These are phyloP conservation scores for Phytophthora multivora DNA, from an alignment of 352 stramenopile genomes.

Conservation along the genomic window DNA sequence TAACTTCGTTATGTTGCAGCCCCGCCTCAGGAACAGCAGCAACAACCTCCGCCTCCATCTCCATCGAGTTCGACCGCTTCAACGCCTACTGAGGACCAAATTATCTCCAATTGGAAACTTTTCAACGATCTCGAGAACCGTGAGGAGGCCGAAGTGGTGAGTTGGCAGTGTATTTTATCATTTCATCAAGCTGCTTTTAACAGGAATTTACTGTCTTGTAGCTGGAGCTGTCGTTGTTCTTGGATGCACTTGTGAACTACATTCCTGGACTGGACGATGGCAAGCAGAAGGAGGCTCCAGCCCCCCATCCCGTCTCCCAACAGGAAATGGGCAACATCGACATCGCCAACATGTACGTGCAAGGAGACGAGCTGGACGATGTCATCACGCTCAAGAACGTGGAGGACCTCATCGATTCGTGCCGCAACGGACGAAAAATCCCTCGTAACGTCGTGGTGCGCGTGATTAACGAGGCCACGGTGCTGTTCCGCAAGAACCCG, in stretches of 20 bases:
- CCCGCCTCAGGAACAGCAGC: constrained; percentile 6
- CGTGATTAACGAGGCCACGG: constrained; percentile 64
- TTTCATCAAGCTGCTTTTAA: constrained; percentile 1
- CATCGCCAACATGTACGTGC: constrained; percentile 86
- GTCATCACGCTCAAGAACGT: constrained; percentile 73
- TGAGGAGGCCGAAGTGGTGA: constrained; percentile 81
- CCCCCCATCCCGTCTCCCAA: constrained; percentile 39
- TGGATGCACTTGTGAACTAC: constrained; percentile 76
- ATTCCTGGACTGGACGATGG: constrained; percentile 71
- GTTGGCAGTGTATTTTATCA: constrained; percentile 13
- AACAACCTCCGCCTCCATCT: constrained; percentile 20
- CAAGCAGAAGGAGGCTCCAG: constrained; percentile 21
- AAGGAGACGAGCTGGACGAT: constrained; percentile 58
- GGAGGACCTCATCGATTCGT: constrained; percentile 77
- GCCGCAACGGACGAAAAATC: constrained; percentile 79
- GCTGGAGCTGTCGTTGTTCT: constrained; percentile 82
- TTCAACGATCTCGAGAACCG: constrained; percentile 89
- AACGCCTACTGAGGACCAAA: constrained; percentile 54
- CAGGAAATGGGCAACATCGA: constrained; percentile 77
- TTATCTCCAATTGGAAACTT: constrained; percentile 86
- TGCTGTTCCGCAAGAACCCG: constrained; percentile 55
- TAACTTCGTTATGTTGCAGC: constrained; percentile 16
- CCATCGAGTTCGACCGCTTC: constrained; percentile 39
- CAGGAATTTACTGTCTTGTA: constrained; percentile 13
- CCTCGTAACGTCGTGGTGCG: constrained; percentile 76